Base-by-base conservation (phyloP, 345 rosid genomes). In the Eucalyptus grandis region DNA sequence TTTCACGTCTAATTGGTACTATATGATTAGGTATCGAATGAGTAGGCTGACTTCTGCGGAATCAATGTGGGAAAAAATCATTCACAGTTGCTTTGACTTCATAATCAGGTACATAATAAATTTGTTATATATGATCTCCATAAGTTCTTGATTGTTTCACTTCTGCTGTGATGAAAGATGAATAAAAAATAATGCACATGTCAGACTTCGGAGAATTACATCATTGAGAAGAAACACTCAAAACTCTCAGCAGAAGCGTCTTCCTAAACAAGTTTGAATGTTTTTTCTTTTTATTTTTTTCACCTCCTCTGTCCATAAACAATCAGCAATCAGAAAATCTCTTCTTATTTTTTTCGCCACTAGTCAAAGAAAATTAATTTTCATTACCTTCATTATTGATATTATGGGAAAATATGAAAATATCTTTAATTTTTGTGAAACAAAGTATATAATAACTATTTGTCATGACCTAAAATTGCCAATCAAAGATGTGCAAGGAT, bases 121-220 rank as follows among this genome's bases (percentile, higher is more conserved):
- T 27, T 62, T 27, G 69, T 60, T 27, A 27, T 12, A 0, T 27
- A 62, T 62, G 69, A 30, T 62, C 6, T 62, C 27, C 69, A 62
- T 40, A 40, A 6, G 37, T 40, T 88, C 15, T 56, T 21, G 26
- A 53, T 87, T 40, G 21, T 11, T 7, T 60, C 11, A 40, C 54
- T 56, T 90, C 91, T 88, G 93, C 92, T 3, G 65, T 90, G 92
- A 92, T 62, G 91, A 91, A 46, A 80, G 83, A 87, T 62, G 90
- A 86, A 87, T 65, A 9, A 34, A 30, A 50, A 54, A 13, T 86
- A 49, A 86, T 65, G 89, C 92, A 90, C 92, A 90, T 88, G 91
- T 88, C 91, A 91, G 92, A 90, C 92, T 91, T 90, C 91, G 83
- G 90, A 90, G 91, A 82, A 86, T 88, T 81, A 58, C 50, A 90